phyloP scores from a whole-genome alignment of 148 eudicot genomes.

The Spergularia bocconei region DNA sequence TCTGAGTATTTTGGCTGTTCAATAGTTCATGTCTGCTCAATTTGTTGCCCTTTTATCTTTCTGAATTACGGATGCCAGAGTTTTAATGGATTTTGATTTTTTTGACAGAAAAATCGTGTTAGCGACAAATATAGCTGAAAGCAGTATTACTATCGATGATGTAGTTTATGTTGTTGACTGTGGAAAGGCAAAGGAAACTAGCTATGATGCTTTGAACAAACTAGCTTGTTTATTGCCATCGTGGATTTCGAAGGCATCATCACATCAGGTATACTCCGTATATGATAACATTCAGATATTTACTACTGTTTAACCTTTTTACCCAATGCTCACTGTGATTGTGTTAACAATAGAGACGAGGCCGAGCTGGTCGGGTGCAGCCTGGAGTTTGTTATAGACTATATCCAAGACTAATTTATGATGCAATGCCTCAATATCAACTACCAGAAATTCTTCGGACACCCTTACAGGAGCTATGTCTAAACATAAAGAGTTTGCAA shows the following conservation, averaged over 20 bases:
- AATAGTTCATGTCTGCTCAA: neutral
- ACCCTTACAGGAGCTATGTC: constrained; percentile 89
- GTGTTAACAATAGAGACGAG: constrained; percentile 67
- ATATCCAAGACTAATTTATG: constrained; percentile 77
- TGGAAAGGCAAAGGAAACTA: constrained; percentile 98
- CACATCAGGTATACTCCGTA: constrained; percentile 98
- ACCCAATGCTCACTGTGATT: constrained; percentile 5
- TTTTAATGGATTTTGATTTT: neutral
- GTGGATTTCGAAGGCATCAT: constrained; percentile 99
- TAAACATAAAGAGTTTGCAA: constrained; percentile 85
- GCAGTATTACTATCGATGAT: constrained; percentile 96
- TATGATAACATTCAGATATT: constrained; percentile 4
- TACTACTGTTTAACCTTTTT: neutral
- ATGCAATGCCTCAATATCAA: constrained; percentile 92
- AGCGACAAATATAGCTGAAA: constrained; percentile 97
- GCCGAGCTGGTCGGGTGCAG: constrained; percentile 97
- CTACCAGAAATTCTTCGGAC: constrained; percentile 97
- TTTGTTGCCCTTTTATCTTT: neutral
- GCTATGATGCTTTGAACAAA: constrained; percentile 97
- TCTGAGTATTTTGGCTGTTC: neutral
- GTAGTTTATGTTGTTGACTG: constrained; percentile 93
- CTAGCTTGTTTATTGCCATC: constrained; percentile 94
- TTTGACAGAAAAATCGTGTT: constrained; percentile 82
- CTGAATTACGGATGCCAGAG: neutral
- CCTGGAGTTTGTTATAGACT: constrained; percentile 92